Conservation (phyloP, 495 filamentous ascomycete genomes). For the Hamigera avellanea region DNA sequence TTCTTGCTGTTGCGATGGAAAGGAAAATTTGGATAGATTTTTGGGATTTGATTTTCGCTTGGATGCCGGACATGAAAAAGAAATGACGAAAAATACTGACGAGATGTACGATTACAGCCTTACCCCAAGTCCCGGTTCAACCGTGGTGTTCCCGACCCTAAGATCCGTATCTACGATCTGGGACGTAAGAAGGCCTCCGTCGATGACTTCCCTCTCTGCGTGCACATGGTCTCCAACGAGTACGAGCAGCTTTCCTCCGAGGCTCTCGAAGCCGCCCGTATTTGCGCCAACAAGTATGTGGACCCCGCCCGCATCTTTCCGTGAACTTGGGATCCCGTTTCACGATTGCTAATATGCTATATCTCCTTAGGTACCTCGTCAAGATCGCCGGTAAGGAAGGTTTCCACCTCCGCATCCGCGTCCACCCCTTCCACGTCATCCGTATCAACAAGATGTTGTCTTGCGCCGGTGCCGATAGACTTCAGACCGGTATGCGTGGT, state of each 20-base stretch:
- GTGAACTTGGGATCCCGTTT: not conserved
- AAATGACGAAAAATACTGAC: slow-evolving; percentile 13
- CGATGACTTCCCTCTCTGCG: slow-evolving; percentile 95
- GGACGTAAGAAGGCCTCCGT: slow-evolving; percentile 97
- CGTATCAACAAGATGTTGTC: slow-evolving; percentile 99
- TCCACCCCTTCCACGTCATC: slow-evolving; percentile 98
- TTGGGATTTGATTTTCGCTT: not conserved
- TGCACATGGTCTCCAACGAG: slow-evolving; percentile 99
- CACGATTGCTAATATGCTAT: not conserved
- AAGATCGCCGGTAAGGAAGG: slow-evolving; percentile 96
- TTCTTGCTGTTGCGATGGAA: not conserved
- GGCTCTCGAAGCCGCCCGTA: slow-evolving; percentile 97
- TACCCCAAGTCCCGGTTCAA: slow-evolving; percentile 99
- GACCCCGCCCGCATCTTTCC: not conserved
- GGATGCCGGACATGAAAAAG: not conserved
- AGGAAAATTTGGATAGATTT: not conserved
- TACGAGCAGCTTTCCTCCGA: slow-evolving; percentile 98
- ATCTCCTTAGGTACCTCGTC: slow-evolving; percentile 62
- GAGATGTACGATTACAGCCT: slow-evolving; percentile 45
- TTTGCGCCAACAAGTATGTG: slow-evolving; percentile 95
- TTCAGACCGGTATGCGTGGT: slow-evolving; percentile 99
- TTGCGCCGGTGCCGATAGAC: slow-evolving; percentile 98
- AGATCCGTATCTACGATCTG: slow-evolving; percentile 99
- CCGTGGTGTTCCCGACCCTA: slow-evolving; percentile 98
- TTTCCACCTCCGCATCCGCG: slow-evolving; percentile 97